Conservation (phyloP, 2,329 filamentous ascomycete genomes). For the Xylariales sp. region DNA sequence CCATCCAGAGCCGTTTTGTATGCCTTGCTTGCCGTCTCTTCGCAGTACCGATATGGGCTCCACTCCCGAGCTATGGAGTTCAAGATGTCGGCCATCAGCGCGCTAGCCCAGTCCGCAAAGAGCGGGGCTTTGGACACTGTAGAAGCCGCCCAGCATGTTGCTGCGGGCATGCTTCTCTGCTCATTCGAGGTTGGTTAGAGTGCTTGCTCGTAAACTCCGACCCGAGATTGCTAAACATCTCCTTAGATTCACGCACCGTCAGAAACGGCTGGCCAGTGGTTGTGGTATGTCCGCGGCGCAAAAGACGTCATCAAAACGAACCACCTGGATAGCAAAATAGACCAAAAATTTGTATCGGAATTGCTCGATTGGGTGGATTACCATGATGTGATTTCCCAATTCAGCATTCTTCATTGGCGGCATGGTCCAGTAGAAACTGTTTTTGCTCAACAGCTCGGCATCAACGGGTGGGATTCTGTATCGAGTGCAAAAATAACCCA, state of each 20-base stretch:
- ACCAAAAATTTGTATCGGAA: no score
- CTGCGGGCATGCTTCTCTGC: slow-evolving; percentile 19
- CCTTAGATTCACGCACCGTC: slow-evolving; percentile 11
- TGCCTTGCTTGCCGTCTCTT: slow-evolving; percentile 16
- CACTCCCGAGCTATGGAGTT: slow-evolving; percentile 14
- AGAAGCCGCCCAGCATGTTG: slow-evolving; percentile 19
- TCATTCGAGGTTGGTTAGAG: slow-evolving; percentile 23
- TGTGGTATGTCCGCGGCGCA: slow-evolving; percentile 10
- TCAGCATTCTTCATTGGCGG: no score
- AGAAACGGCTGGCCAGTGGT: slow-evolving; percentile 14
- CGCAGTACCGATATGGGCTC: slow-evolving; percentile 12
- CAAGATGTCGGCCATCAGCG: slow-evolving; percentile 14
- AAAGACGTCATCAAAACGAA: slow-evolving; percentile 14
- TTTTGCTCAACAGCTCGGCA: slow-evolving; percentile 7
- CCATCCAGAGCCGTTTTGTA: slow-evolving; percentile 13
- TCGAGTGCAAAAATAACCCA: no score
- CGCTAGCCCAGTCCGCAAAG: slow-evolving; percentile 8
- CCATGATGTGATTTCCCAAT: slow-evolving; percentile 20
- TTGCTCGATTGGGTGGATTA: slow-evolving; percentile 24
- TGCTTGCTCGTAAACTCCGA: no score
- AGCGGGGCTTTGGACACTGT: slow-evolving; percentile 4
- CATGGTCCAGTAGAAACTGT: no score
- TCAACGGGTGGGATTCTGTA: no score
- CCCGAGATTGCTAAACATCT: no score
- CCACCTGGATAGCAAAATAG: no score